phyloP scores from a whole-genome alignment of 1,284 basidiomycete genomes.

The Cryptococcus sp. region DNA sequence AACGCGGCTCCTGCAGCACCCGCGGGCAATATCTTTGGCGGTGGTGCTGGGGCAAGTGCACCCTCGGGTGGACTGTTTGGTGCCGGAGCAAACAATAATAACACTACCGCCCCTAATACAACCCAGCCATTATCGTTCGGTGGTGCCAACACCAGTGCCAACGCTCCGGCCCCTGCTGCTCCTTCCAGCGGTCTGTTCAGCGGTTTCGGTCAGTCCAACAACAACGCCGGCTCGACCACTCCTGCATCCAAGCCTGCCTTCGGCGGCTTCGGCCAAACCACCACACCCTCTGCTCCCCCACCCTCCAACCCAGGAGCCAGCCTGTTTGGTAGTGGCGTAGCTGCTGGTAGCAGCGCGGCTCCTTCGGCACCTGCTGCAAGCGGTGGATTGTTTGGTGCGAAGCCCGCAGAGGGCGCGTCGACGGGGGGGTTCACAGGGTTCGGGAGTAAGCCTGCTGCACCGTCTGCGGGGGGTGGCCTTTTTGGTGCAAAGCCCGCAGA shows the following conservation, averaged over 20 bases:
- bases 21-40: constrained; percentile 12
- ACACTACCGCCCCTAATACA: constrained; percentile 1
- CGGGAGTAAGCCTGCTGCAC: constrained; percentile 23
- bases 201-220: constrained; percentile 20
- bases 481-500: constrained; percentile 13
- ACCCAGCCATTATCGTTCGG: constrained; percentile 12
- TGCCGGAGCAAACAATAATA: constrained; percentile 9
- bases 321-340: constrained; percentile 22
- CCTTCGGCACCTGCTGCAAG: constrained; percentile 11
- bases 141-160: constrained; percentile 9
- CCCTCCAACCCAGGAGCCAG: constrained; percentile 18
- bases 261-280: constrained; percentile 34
- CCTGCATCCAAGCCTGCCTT: constrained; percentile 41
- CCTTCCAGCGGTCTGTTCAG: constrained; percentile 25
- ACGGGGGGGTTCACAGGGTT: constrained; percentile 21
- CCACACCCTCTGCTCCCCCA: constrained; percentile 37
- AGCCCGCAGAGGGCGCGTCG: constrained; percentile 15
- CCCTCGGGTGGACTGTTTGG: constrained; percentile 17
- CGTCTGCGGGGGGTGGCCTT: constrained; percentile 8
- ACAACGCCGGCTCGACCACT: constrained; percentile 28
- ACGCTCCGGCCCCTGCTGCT: constrained; percentile 12
- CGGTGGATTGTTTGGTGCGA: constrained; percentile 34
- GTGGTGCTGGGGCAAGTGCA: constrained; percentile 11
- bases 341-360: constrained; percentile 15
- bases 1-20: constrained; percentile 12